phyloP scores from a whole-genome alignment of 257 asterid species.

The Lavandula angustifolia region DNA sequence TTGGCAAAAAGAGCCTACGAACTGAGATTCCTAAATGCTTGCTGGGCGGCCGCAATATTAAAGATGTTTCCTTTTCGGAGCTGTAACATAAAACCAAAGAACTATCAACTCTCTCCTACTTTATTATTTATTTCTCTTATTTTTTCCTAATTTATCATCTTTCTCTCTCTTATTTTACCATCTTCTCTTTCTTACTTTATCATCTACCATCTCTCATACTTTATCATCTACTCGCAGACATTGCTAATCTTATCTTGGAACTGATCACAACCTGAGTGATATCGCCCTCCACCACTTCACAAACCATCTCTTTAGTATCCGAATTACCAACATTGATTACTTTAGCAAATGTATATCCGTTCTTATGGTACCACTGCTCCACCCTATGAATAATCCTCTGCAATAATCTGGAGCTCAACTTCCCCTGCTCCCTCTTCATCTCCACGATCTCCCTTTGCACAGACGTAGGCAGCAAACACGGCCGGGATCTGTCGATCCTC shows the following conservation, averaged over 20 bases:
- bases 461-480: conserved; percentile 74
- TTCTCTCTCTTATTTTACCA: too few species aligned
- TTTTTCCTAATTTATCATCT: too few species aligned
- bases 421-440: conserved; percentile 72
- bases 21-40: conserved; percentile 86
- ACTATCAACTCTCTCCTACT: too few species aligned
- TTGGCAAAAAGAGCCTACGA: conserved; percentile 87
- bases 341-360: conserved; percentile 87
- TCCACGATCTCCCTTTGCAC: conserved; percentile 71
- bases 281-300: conserved; percentile 99
- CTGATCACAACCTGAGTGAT: conserved; percentile 78
- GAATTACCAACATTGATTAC: conserved; percentile 95
- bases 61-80: conserved; percentile 85
- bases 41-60: conserved; percentile 92
- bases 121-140: too few species aligned
- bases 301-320: conserved; percentile 87
- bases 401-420: conserved; percentile 85
- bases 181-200: too few species aligned
- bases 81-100: conserved; percentile 45
- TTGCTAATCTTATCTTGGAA: conserved; percentile 98
- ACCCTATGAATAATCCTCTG: conserved; percentile 93
- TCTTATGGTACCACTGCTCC: conserved; percentile 95
- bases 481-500: conserved; percentile 77
- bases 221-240: conserved; percentile 66
- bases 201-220: too few species aligned